phyloP scores from a whole-genome alignment of 148 eudicot species.

The Diospyros kaki region DNA sequence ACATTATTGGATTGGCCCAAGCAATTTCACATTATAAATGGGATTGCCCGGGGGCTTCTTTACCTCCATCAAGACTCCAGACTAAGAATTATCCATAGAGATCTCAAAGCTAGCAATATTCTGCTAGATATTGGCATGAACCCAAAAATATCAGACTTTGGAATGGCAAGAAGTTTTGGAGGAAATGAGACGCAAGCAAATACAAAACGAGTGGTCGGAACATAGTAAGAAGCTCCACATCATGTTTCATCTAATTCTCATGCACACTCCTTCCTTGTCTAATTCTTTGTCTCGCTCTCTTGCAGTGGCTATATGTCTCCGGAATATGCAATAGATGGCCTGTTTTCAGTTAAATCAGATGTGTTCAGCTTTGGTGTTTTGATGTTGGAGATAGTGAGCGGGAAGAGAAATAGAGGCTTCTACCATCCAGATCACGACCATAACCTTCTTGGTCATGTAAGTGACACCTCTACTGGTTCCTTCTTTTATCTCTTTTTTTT shows the following conservation, averaged over 20 bases:
- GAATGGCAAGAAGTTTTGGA: slow-evolving; percentile 13
- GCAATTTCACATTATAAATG: slow-evolving; percentile 3
- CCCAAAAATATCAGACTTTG: slow-evolving; percentile 24
- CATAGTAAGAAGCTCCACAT: background rate
- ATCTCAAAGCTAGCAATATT: slow-evolving; percentile 12
- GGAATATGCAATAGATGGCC: slow-evolving; percentile 18
- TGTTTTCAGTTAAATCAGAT: slow-evolving; percentile 22
- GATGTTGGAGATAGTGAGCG: slow-evolving; percentile 19
- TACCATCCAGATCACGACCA: slow-evolving; percentile 11
- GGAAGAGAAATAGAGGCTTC: slow-evolving; percentile 18
- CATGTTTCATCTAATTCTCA: background rate
- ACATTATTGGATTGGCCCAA: slow-evolving; percentile 1
- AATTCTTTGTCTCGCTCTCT: background rate
- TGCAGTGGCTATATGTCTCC: slow-evolving; percentile 30
- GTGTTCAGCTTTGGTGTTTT: slow-evolving; percentile 27
- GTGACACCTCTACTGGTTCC: background rate
- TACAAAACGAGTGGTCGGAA: slow-evolving; percentile 14
- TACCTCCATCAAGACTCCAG: slow-evolving; percentile 8
- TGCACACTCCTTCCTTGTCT: background rate
- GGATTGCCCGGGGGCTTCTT: slow-evolving; percentile 6
- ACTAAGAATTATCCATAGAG: slow-evolving; percentile 6
- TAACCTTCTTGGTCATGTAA: slow-evolving; percentile 26
- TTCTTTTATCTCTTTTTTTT: background rate
- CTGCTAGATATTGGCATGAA: slow-evolving; percentile 13
- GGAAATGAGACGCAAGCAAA: slow-evolving; percentile 8